Evolutionary conservation across 352 stramenopile species (phyloP), one percentile per base, ranked within the genome.

Genomic region (Phytophthora pisi): DNA sequence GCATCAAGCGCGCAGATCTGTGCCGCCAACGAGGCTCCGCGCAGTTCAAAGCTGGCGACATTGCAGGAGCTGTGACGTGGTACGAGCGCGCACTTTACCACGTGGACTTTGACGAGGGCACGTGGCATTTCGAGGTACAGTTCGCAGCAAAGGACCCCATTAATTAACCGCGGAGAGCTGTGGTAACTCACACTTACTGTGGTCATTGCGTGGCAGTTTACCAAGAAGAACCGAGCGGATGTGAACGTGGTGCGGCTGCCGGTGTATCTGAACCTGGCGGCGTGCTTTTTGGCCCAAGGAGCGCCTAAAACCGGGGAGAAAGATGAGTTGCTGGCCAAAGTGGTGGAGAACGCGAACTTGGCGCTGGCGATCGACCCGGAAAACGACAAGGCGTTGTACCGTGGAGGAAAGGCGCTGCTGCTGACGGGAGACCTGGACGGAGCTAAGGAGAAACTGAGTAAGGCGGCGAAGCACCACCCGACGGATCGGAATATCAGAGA

Each of bases 301-400:
- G 45, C 61, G 4, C 57, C 69, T 7, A 75, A 90, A 55, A 65
- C 81, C 18, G 68, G 38, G 61, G 79, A 55, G 28, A 57, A 68
- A 1, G 59, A 76, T 15, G 56, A 77, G 9, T 9, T 71, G 28
- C 36, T 79, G 36, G 56, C 49, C 0, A 92, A 93, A 54, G 85
- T 82, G 11, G 60, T 87, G 9, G 80, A 93, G 55, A 83, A 93
- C n/a, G 79, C 81, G 4, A 66, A 92, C 31, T 50, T 84, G 18
- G 89, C 86, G 24, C 79, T 96, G 45, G 64, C 53, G 43, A 92
- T 94, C 47, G 86, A 97, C n/a, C 60, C 77, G 3, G 68, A 86
- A 7, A 95, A 94, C 60, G 70, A 88, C 61, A 97, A 97, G 63
- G 89, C 86, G n/a, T 62, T 96, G 31, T 97, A 96, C 52, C 86